Percentiles rank a stretch among this genome's conserved stretches.
Evolutionary conservation across 2,329 filamentous ascomycete species (phyloP).

Genomic region (Capronia coronata): DNA sequence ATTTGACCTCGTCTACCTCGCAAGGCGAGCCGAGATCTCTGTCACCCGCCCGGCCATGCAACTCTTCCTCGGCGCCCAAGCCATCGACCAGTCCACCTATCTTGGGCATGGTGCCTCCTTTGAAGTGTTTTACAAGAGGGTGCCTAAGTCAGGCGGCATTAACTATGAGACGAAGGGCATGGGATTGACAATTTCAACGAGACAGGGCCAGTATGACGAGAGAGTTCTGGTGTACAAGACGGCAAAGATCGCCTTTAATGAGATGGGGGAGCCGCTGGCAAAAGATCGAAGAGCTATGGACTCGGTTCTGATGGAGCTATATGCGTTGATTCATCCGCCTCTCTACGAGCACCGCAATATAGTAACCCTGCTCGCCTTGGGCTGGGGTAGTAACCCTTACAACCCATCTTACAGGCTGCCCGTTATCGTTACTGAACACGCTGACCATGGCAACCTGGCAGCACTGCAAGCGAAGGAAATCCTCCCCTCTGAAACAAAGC

Average conservation of each 20-base stretch:
- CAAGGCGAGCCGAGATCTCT: not conserved
- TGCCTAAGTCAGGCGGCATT: constrained; percentile 1
- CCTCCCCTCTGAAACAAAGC: constrained; percentile 12
- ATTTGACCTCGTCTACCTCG: constrained; percentile 4
- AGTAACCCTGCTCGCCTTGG: constrained; percentile 27
- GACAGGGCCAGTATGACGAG: constrained; percentile 1
- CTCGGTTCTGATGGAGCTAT: constrained; percentile 24
- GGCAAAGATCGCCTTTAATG: constrained; percentile 15
- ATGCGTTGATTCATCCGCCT: constrained; percentile 26
- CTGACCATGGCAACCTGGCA: constrained; percentile 24
- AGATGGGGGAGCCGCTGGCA: constrained; percentile 12
- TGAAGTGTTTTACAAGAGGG: constrained; percentile 1
- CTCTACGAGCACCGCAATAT: constrained; percentile 27
- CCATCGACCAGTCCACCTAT: constrained; percentile 4
- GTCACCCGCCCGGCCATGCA: constrained; percentile 1
- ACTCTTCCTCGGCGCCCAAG: constrained; percentile 1
- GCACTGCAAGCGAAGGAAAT: constrained; percentile 10
- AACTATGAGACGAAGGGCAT: not conserved
- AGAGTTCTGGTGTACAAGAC: constrained; percentile 15
- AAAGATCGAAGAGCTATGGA: constrained; percentile 10
- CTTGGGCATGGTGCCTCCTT: constrained; percentile 1
- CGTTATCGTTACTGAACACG: constrained; percentile 28
- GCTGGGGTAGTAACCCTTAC: constrained; percentile 22
- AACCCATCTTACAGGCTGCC: constrained; percentile 18
- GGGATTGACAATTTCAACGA: not conserved